Conservation (phyloP, 768 basidiomycete species). For the Daedaleopsis sinensis region DNA sequence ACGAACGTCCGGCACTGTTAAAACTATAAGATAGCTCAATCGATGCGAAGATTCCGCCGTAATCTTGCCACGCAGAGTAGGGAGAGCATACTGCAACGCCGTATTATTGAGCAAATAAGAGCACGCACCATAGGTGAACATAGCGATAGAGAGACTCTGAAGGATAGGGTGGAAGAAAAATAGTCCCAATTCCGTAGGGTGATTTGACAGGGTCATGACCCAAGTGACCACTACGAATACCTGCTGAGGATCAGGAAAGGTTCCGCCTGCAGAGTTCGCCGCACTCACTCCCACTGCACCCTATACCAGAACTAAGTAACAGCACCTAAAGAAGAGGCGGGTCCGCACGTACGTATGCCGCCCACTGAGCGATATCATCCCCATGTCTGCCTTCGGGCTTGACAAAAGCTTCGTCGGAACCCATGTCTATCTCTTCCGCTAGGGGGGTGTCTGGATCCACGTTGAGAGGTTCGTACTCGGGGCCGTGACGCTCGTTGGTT, state of each 20-base stretch:
- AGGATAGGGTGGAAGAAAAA: conserved; percentile 47
- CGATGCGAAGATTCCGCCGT: too few species aligned
- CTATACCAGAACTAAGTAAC: neutral
- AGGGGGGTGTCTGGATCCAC: conserved; percentile 4
- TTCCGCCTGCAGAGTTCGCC: too few species aligned
- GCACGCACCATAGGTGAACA: conserved; percentile 47
- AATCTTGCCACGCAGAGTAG: too few species aligned
- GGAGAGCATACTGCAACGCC: too few species aligned
- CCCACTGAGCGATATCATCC: conserved; percentile 37
- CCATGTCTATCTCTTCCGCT: conserved; percentile 11
- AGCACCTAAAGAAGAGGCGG: neutral
- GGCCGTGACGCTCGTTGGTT: neutral
- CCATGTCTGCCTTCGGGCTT: conserved; percentile 43
- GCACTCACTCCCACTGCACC: conserved; percentile 1
- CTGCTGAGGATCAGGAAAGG: conserved; percentile 11
- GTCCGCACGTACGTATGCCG: conserved; percentile 41
- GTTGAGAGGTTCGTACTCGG: conserved; percentile 17
- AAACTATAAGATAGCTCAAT: too few species aligned
- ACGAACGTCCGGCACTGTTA: too few species aligned
- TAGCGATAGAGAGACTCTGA: conserved; percentile 35
- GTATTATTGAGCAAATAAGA: neutral
- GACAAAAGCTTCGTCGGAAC: conserved; percentile 18
- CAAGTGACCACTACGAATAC: conserved; percentile 30
- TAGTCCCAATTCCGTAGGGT: conserved; percentile 32
- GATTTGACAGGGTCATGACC: conserved; percentile 27